Evolutionary conservation across 768 basidiomycete genomes (phyloP).

Genomic region (Tulasnella calospora): DNA sequence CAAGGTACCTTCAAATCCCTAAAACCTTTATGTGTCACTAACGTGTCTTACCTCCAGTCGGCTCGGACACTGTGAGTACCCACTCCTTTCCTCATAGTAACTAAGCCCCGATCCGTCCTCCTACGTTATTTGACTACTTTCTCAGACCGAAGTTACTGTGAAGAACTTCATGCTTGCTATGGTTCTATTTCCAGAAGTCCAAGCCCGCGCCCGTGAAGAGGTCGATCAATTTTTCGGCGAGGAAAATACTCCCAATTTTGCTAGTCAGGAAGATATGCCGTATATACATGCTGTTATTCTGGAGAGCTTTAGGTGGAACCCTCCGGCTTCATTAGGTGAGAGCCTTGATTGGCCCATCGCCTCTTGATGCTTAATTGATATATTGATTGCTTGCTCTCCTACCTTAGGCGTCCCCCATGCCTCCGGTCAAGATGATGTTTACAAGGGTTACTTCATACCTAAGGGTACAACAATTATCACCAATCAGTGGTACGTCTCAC

Average conservation of each 20-base stretch:
- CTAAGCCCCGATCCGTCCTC: no score
- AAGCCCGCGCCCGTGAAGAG: constrained; percentile 8
- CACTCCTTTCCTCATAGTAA: no score
- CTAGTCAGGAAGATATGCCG: neutral
- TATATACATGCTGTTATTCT: constrained; percentile 17
- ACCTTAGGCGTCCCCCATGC: neutral
- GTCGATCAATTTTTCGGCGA: constrained; percentile 8
- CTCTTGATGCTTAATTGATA: neutral
- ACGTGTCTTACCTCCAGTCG: neutral
- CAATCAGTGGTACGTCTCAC: neutral
- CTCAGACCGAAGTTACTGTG: neutral
- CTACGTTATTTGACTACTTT: no score
- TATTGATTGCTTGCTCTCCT: no score
- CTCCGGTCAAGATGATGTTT: constrained; percentile 20
- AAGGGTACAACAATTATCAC: constrained; percentile 13
- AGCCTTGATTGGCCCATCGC: neutral
- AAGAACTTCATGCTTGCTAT: constrained; percentile 26
- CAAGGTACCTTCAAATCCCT: neutral
- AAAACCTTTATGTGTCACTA: neutral
- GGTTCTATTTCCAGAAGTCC: constrained; percentile 20
- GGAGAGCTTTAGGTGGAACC: constrained; percentile 6
- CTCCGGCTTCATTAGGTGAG: neutral
- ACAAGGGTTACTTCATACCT: constrained; percentile 25
- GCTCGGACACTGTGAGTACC: neutral
- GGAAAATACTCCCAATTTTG: neutral